These are phyloP conservation scores for Hirsutella minnesotensis DNA, from an alignment of 2,329 filamentous ascomycete genomes.

Conservation along the genomic window DNA sequence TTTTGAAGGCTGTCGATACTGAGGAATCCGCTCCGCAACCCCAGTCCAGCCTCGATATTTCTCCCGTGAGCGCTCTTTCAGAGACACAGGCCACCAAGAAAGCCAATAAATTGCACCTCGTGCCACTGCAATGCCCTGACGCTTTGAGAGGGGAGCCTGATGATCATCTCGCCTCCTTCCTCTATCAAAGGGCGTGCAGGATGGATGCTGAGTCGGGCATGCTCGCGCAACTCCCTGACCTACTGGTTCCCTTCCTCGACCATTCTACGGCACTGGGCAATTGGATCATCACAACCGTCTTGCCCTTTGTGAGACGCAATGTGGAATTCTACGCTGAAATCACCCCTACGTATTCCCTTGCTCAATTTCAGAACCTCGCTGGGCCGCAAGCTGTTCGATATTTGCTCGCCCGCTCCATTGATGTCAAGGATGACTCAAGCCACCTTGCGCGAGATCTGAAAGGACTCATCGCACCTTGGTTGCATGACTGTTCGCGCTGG, in stretches of 20 bases:
- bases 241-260: constrained; percentile 57
- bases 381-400: constrained; percentile 47
- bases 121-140: constrained; percentile 41
- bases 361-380: constrained; percentile 49
- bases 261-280: constrained; percentile 47
- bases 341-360: constrained; percentile 38
- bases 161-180: constrained; percentile 49
- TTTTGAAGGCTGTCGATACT: constrained; percentile 45
- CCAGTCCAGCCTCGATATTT: constrained; percentile 38
- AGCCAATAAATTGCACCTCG: constrained; percentile 49
- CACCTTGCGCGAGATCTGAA: constrained; percentile 52
- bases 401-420: constrained; percentile 46
- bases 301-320: constrained; percentile 58
- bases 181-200: constrained; percentile 54
- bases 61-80: constrained; percentile 43
- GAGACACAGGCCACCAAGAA: constrained; percentile 54
- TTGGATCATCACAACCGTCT: constrained; percentile 57
- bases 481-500: constrained; percentile 53
- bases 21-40: constrained; percentile 29
- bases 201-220: constrained; percentile 65
- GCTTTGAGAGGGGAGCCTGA: constrained; percentile 33
- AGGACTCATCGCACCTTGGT: constrained; percentile 61
- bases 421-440: constrained; percentile 22
- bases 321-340: constrained; percentile 55
- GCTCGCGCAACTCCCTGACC: constrained; percentile 52